A percentile compares a stretch with the other conserved stretches of the same genome.
Evolutionary conservation across 495 filamentous ascomycete genomes (phyloP).

Genomic region (Hypoxylon crocopeplum): DNA sequence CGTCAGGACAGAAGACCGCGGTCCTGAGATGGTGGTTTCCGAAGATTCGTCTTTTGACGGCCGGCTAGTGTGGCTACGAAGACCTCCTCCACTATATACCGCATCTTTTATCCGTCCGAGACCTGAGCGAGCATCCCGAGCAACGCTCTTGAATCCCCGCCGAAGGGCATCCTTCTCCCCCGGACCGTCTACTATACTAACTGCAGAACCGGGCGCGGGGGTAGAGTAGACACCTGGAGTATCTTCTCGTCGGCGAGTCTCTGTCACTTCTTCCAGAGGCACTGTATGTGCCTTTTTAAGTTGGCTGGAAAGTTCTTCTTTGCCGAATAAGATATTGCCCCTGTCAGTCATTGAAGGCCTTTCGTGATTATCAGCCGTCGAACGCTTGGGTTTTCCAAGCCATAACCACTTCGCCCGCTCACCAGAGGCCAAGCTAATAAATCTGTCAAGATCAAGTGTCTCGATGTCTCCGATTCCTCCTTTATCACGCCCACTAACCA

Average conservation of each 20-base stretch:
- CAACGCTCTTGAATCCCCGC: slow-evolving; percentile 77
- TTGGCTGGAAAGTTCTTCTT: slow-evolving; percentile 59
- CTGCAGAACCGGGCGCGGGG: slow-evolving; percentile 47
- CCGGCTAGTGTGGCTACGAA: slow-evolving; percentile 55
- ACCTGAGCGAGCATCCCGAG: slow-evolving; percentile 83
- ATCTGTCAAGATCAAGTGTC: slow-evolving; percentile 85
- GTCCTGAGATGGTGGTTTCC: slow-evolving; percentile 43
- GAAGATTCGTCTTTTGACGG: slow-evolving; percentile 55
- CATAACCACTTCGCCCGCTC: slow-evolving; percentile 91
- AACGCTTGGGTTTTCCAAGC: slow-evolving; percentile 78
- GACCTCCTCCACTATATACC: slow-evolving; percentile 62
- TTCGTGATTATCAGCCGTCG: slow-evolving; percentile 58
- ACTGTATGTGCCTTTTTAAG: slow-evolving; percentile 58
- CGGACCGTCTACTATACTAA: slow-evolving; percentile 50
- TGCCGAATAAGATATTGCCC: slow-evolving; percentile 68
- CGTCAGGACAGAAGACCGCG: slow-evolving; percentile 46
- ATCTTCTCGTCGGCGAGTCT: slow-evolving; percentile 51
- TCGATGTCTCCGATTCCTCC: slow-evolving; percentile 90
- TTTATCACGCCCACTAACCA: slow-evolving; percentile 88
- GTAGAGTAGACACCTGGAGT: slow-evolving; percentile 44
- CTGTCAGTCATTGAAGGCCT: slow-evolving; percentile 59
- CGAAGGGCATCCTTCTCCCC: slow-evolving; percentile 72
- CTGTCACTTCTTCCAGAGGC: slow-evolving; percentile 55
- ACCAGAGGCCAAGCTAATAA: slow-evolving; percentile 76
- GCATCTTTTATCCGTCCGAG: slow-evolving; percentile 85